Evolutionary conservation across 345 rosid species (phyloP), one percentile per base, ranked within the genome.

Genomic region (Eucalyptus paniculata): DNA sequence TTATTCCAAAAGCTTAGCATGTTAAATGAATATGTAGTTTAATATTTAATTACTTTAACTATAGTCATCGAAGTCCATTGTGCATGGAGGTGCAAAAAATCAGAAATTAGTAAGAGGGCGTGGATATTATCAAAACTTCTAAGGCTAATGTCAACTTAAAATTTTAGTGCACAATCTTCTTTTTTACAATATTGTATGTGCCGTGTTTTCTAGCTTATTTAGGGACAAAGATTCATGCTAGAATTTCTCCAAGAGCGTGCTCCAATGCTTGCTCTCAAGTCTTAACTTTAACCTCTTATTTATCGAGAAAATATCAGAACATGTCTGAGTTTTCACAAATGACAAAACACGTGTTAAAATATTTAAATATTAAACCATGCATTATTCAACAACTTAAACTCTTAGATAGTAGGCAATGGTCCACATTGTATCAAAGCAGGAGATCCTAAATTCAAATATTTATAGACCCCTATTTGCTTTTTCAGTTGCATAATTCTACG

Each of bases 401-500:
- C 3, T 56, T 24, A 56, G 6, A 56, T 24, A 24, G 6, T 10
- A 1, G 30, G 6, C 0, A 24, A 1, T 24, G 13, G 62, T 23
- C 6, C 2, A 56, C 3, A 56, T 24, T 23, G 1, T 56, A 56
- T 10, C 30, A 56, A 56, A 56, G 14, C 0, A 10, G 0, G 62
- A 56, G 62, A 24, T 56, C 13, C 3, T 24, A 24, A 56, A 24
- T 24, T 56, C 6, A 56, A 56, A 56, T 56, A 23, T 56, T 56
- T 56, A 24, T 56, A 56, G 30, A 10, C 6, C 1, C 3, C 30
- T 4, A 9, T 56, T 23, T 56, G 6, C 62, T 56, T 56, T 56
- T 23, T 5, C 6, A 10, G 1, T 56, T 56, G 30, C 14, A 56
- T 56, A 56, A 23, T 56, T 56, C 6, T 26, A 24, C 0, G 1